A percentile compares a stretch with the other conserved stretches of the same genome.
Conservation (phyloP, 2,329 filamentous ascomycete genomes). For the Talaromyces marneffei region DNA sequence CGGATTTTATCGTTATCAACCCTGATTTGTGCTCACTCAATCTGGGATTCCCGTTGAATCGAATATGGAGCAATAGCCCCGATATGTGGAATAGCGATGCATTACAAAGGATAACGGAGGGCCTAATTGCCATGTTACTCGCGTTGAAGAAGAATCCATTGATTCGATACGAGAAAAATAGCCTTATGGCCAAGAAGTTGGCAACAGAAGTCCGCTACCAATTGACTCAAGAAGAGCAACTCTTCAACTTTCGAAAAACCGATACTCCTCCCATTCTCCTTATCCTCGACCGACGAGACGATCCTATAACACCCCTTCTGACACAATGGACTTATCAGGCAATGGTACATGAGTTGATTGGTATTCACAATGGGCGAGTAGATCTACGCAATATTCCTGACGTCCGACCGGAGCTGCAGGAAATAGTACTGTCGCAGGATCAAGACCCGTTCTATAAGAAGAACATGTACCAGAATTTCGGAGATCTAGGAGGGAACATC, state of each 20-base stretch:
- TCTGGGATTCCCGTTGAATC: constrained; percentile 63
- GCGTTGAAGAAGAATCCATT: constrained; percentile 95
- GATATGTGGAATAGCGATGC: constrained; percentile 90
- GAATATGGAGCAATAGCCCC: constrained; percentile 73
- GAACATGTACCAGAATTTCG: constrained; percentile 98
- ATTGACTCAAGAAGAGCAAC: constrained; percentile 89
- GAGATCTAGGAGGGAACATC: constrained; percentile 89
- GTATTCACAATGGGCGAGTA: constrained; percentile 91
- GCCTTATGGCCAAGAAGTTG: constrained; percentile 81
- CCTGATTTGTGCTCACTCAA: constrained; percentile 84
- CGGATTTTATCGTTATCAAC: constrained; percentile 92
- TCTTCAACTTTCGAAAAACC: constrained; percentile 92
- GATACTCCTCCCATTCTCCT: constrained; percentile 92
- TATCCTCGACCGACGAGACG: constrained; percentile 83
- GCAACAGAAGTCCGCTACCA: constrained; percentile 88
- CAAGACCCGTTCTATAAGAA: constrained; percentile 99
- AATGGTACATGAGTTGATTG: constrained; percentile 97
- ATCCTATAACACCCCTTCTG: constrained; percentile 87
- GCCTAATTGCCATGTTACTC: constrained; percentile 73
- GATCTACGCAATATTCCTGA: constrained; percentile 80
- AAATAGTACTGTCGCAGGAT: constrained; percentile 92
- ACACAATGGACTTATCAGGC: constrained; percentile 99
- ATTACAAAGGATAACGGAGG: constrained; percentile 79
- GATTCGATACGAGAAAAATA: constrained; percentile 89
- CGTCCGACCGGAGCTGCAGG: constrained; percentile 76